phyloP scores from a whole-genome alignment of 2,329 filamentous ascomycete genomes.

The Elsinoe ampelina region DNA sequence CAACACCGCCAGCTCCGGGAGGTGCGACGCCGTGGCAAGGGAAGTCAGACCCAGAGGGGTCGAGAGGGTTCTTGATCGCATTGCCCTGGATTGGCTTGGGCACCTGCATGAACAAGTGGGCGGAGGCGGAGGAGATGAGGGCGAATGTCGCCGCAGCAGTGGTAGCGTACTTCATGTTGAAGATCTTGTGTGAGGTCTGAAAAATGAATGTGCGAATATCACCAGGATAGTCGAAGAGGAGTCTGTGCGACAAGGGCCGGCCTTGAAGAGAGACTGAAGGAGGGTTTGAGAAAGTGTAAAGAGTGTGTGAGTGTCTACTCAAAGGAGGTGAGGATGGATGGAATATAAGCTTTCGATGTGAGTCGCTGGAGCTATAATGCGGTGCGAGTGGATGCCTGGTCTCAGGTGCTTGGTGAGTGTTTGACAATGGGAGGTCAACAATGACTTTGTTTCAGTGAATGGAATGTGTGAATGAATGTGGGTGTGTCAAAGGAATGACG shows the following conservation, averaged over 20 bases:
- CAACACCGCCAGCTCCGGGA: constrained; percentile 38
- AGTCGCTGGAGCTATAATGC: neutral
- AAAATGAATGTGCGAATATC: constrained; percentile 11
- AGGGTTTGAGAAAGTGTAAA: neutral
- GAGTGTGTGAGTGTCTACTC: constrained; percentile 10
- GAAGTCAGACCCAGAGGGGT: constrained; percentile 54
- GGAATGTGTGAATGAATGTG: constrained; percentile 13
- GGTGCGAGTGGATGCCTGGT: constrained; percentile 6
- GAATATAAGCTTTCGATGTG: neutral
- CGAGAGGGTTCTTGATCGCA: constrained; percentile 55
- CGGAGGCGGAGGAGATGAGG: constrained; percentile 51
- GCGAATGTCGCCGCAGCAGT: constrained; percentile 40
- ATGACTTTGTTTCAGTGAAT: constrained; percentile 9
- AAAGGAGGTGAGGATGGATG: neutral
- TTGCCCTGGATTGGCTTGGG: constrained; percentile 54
- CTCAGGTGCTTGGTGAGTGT: neutral
- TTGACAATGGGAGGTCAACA: constrained; percentile 4
- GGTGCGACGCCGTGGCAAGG: constrained; percentile 65
- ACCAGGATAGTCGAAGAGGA: constrained; percentile 8
- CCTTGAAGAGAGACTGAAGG: constrained; percentile 10
- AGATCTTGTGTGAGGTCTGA: constrained; percentile 17
- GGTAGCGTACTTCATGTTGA: constrained; percentile 37
- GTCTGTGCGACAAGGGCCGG: constrained; percentile 10
- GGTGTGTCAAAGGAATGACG: constrained; percentile 12
- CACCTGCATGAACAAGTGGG: constrained; percentile 65